Percentiles rank a stretch among this genome's conserved stretches.
phyloP scores from a whole-genome alignment of 2,329 filamentous ascomycete genomes.

The Aureobasidium sp. region DNA sequence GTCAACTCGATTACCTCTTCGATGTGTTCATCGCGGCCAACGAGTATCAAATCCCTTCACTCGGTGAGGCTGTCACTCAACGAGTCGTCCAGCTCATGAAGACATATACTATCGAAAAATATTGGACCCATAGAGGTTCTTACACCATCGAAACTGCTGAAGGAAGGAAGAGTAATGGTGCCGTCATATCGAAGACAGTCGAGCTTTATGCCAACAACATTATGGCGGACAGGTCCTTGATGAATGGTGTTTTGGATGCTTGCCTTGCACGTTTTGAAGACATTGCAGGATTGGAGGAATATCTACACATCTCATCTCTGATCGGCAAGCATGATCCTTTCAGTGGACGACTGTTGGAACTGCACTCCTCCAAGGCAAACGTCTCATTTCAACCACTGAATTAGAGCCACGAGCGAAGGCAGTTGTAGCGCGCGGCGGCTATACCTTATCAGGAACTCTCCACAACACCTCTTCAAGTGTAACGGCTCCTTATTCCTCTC shows the following conservation, averaged over 20 bases:
- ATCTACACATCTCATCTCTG: neutral
- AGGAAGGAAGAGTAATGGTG: neutral
- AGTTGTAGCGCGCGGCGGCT: too few species aligned
- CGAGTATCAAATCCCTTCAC: neutral
- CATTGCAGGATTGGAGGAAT: neutral
- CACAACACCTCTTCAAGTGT: too few species aligned
- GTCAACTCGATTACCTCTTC: neutral
- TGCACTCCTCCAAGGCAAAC: too few species aligned
- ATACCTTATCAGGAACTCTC: too few species aligned
- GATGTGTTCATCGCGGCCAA: neutral
- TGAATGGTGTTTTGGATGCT: neutral
- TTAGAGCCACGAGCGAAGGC: too few species aligned
- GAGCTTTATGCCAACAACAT: neutral
- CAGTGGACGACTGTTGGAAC: neutral
- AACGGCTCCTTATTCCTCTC: too few species aligned
- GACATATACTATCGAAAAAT: neutral
- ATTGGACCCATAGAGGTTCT: too few species aligned
- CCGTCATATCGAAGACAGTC: neutral
- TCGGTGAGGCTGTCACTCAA: neutral
- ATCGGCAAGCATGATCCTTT: neutral
- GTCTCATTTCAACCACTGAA: too few species aligned
- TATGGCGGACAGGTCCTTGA: neutral
- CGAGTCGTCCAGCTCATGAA: neutral
- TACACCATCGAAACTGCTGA: neutral
- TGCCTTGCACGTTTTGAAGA: neutral